Base-by-base conservation (phyloP, 345 rosid species). In the Erodium maritimum region DNA sequence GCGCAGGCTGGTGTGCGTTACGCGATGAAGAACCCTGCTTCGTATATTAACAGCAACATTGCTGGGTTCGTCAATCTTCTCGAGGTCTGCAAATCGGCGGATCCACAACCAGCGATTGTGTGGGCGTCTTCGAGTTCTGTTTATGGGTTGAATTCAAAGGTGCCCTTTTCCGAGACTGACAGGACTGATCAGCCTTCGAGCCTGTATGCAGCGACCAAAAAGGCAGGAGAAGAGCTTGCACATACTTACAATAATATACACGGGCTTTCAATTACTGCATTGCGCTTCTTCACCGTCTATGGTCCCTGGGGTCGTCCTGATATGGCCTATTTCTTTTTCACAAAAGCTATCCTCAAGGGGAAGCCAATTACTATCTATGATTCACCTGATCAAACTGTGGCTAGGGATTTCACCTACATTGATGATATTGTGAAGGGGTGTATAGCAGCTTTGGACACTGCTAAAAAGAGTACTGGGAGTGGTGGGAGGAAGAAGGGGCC, bases 1-100 rank as follows among this genome's bases (percentile, higher is more conserved):
- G 77, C 77, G 18, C 77, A 73, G 65, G 77, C 77, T 10, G 77
- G 77, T 8, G 77, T 73, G 46, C 55, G 77, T 19, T 73, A 73
- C 64, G 77, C 77, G 50, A 69, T 73, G 74, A 65, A 73, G 62
- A 73, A 73, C 54, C 77, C 77, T 0, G 53, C 65, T 17, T 69
- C 74, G 5, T 73, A 73, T 48, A 65, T 73, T 12, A 71, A 69
- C 5, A 69, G 71, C 7, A 74, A 74, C 46, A 60, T 69, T 11
- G 71, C 64, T 10, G 74, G 74, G 45, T 24, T 74, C 9, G 74
- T 74, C 16, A 74, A 60, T 6, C 64, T 69, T 23, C 68, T 74
- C 0, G 74, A 69, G 55, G 69, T 25, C 13, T 63, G 71, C 45
- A 69, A 63, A 19, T 63, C 67, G 37, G 71, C 74, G 42, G 69